Percentiles rank a stretch among this genome's conserved stretches.
phyloP scores from a whole-genome alignment of 352 stramenopile species.

The Globisporangium emineosum region DNA sequence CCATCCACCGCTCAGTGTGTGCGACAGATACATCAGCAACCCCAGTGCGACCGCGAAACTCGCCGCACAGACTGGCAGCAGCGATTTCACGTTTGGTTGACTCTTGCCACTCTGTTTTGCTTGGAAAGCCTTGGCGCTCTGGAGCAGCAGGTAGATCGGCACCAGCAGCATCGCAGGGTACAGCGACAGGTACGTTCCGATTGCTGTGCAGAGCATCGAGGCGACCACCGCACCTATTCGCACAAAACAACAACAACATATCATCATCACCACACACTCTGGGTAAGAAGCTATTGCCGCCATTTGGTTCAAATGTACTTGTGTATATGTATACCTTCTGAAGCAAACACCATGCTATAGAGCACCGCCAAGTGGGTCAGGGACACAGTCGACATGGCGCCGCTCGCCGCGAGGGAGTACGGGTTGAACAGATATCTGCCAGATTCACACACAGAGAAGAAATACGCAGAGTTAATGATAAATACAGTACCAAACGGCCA shows the following conservation, averaged over 20 bases:
- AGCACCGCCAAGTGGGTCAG: slow-evolving; percentile 64
- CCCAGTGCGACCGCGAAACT: slow-evolving; percentile 28
- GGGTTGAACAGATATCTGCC: slow-evolving; percentile 71
- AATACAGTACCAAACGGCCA: neutral
- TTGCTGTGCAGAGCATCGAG: slow-evolving; percentile 49
- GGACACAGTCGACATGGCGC: slow-evolving; percentile 68
- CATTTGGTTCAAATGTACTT: too few species aligned
- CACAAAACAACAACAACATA: neutral
- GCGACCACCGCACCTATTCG: slow-evolving; percentile 33
- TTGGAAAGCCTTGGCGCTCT: slow-evolving; percentile 17
- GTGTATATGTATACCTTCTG: slow-evolving; percentile 41
- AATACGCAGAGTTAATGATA: neutral
- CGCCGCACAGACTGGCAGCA: slow-evolving; percentile 8
- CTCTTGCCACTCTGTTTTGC: slow-evolving; percentile 2
- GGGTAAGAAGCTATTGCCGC: too few species aligned
- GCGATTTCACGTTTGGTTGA: neutral
- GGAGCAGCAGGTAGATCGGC: slow-evolving; percentile 48
- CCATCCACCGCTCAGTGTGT: slow-evolving; percentile 50
- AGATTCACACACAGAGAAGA: neutral
- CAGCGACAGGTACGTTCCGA: slow-evolving; percentile 71
- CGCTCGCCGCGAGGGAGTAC: slow-evolving; percentile 62
- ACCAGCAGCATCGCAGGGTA: slow-evolving; percentile 67
- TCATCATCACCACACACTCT: neutral
- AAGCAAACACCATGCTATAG: slow-evolving; percentile 68
- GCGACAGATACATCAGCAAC: slow-evolving; percentile 55